Base-by-base conservation (phyloP, 805 yeast genomes). In the Candida mattraensis region DNA sequence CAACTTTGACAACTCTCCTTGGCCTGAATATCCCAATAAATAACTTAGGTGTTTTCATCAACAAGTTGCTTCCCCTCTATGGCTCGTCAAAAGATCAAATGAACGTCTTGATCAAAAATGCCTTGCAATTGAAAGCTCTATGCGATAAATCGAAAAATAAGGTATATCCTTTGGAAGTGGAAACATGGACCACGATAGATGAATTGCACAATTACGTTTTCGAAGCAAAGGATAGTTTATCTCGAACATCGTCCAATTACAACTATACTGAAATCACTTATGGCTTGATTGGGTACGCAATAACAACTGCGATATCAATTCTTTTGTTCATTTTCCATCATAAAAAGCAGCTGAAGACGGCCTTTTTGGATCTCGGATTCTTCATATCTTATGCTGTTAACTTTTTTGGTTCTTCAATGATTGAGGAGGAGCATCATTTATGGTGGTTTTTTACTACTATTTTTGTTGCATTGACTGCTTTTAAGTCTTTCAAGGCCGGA, bases 401-500 rank as follows among this genome's bases (percentile, higher is more conserved):
- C 0, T 70, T 82, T 45, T 87, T 89, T 63, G 96, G 89, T 8
- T 87, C 94, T 42, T 89, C 96, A 18, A 68, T 89, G 39, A 83
- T 93, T 12, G 99, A 93, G 53, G 99, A 93, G 58, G 99, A 93
- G 54, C 95, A 93, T 54, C 96, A 89, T 54, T 59, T 89, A 12
- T 93, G 99, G 99, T 93, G 95, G 86, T 84, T 87, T 80, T 63
- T 74, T 15, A 56, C 74, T 0, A 66, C 75, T 0, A 69, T 72
- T 0, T 51, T 59, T 24, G 14, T 51, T 4, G 33, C 50, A 0
- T 28, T 44, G 7, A 24, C 52, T 22, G 34, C 49, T 3, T 38
- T 42, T 14, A 30, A 46, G 37, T 39, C 54, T 3, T 11, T 44
- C 7, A 24, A 33, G 11, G 22, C 40, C 16, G 40, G 17, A 16